Conservation (phyloP, 2,329 filamentous ascomycete genomes). For the Hymenoscyphus occultus region DNA sequence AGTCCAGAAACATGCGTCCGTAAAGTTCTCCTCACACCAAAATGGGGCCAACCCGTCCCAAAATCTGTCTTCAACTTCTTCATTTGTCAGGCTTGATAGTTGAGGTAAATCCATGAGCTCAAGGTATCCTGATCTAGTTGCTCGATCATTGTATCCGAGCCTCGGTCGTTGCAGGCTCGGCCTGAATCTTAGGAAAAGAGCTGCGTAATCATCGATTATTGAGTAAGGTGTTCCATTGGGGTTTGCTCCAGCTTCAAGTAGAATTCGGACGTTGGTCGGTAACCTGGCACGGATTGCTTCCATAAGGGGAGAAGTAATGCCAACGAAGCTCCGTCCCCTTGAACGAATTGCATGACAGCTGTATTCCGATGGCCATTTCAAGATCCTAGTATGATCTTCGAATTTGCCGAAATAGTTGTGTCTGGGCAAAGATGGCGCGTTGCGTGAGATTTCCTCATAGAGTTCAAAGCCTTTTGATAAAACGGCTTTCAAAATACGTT, state of each 20-base stretch:
- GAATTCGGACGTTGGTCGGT: constrained; percentile 17
- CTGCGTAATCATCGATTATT: constrained; percentile 20
- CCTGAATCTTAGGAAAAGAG: constrained; percentile 24
- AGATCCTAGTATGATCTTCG: not conserved
- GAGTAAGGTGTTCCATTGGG: constrained; percentile 18
- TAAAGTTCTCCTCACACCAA: constrained; percentile 23
- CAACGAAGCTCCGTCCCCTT: constrained; percentile 8
- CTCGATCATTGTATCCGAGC: constrained; percentile 13
- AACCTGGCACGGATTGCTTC: constrained; percentile 20
- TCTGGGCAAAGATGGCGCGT: too few relatives aligned
- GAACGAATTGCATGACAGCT: constrained; percentile 6
- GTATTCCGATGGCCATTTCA: constrained; percentile 8
- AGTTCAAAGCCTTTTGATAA: constrained; percentile 10
- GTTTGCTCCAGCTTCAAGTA: constrained; percentile 19
- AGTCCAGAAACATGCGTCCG: constrained; percentile 12
- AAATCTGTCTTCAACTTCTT: constrained; percentile 21
- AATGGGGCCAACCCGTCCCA: constrained; percentile 21
- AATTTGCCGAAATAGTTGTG: not conserved
- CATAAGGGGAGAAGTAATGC: constrained; percentile 23
- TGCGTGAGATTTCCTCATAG: not conserved
- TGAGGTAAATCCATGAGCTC: constrained; percentile 20
- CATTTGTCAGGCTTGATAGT: constrained; percentile 20
- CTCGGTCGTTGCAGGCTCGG: constrained; percentile 9
- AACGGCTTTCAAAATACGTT: constrained; percentile 17
- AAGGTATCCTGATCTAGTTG: constrained; percentile 11